phyloP scores from a whole-genome alignment of 1,284 basidiomycete species.

The Trichosporon sp. region DNA sequence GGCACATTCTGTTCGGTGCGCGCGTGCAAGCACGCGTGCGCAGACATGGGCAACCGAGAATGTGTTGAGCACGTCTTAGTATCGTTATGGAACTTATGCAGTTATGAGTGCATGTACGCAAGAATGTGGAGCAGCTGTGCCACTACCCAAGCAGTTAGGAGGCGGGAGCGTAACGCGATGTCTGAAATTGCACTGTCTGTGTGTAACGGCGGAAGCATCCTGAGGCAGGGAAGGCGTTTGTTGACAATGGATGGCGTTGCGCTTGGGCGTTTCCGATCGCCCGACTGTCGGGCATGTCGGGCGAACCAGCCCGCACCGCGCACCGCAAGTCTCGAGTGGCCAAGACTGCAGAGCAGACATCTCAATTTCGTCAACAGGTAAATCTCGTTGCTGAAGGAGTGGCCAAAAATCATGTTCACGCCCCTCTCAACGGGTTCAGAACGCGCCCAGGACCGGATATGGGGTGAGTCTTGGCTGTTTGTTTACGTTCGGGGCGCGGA shows the following conservation, averaged over 20 bases:
- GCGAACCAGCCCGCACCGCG: not conserved
- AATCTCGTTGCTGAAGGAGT: too few species aligned
- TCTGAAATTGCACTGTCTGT: not conserved
- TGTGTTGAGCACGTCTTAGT: constrained; percentile 17
- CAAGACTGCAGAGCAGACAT: not conserved
- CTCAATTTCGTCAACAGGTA: not conserved
- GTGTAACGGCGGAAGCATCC: not conserved
- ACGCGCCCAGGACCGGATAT: constrained; percentile 52
- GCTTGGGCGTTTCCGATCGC: not conserved
- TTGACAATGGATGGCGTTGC: not conserved
- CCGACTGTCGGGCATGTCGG: not conserved
- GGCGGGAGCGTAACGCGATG: not conserved
- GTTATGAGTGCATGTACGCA: not conserved
- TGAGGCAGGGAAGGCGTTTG: not conserved
- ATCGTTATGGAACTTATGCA: constrained; percentile 12
- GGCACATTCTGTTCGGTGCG: not conserved
- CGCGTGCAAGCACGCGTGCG: not conserved
- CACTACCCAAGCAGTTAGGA: not conserved
- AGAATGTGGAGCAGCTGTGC: not conserved
- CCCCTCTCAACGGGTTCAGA: constrained; percentile 56
- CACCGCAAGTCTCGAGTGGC: too few species aligned
- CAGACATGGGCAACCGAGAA: not conserved
- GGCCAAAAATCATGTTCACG: constrained; percentile 48
- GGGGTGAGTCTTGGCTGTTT: constrained; percentile 44
- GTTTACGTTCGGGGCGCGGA: not conserved